These are phyloP conservation scores for Eucalyptus pauciflora DNA, from an alignment of 345 rosid species.

Conservation along the genomic window DNA sequence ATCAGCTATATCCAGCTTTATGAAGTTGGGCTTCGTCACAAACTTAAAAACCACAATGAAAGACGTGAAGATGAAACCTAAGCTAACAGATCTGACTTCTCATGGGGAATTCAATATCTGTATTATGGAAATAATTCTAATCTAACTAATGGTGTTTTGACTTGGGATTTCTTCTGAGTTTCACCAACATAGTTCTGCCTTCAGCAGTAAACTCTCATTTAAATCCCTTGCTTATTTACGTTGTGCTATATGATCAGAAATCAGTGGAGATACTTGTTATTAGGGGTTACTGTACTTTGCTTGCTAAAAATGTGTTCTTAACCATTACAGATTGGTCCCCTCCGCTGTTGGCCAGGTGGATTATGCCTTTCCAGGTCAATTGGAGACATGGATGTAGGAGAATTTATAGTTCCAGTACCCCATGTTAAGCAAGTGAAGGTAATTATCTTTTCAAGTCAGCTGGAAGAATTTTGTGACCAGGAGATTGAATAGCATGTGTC, in stretches of 20 bases:
- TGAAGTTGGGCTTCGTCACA: background rate
- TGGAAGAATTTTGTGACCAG: background rate
- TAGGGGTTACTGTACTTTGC: background rate
- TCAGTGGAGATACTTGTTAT: background rate
- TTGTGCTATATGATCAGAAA: background rate
- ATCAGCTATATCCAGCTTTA: background rate
- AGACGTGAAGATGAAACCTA: background rate
- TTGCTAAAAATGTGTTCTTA: background rate
- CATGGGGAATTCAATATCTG: background rate
- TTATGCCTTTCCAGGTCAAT: slow-evolving; percentile 92
- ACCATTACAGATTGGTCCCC: slow-evolving; percentile 58
- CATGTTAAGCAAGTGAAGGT: slow-evolving; percentile 94
- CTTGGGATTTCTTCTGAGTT: background rate
- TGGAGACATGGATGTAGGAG: slow-evolving; percentile 93
- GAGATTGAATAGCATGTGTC: background rate
- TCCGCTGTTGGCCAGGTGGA: slow-evolving; percentile 95
- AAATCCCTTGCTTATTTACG: background rate
- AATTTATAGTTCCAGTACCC: slow-evolving; percentile 85
- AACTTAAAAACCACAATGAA: background rate
- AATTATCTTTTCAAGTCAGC: background rate
- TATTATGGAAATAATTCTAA: background rate
- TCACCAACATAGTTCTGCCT: background rate
- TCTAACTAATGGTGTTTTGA: background rate
- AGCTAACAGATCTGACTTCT: background rate
- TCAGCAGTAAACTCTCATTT: background rate